Conservation (phyloP, 441 rosid genomes). For the Sinapis alba region DNA sequence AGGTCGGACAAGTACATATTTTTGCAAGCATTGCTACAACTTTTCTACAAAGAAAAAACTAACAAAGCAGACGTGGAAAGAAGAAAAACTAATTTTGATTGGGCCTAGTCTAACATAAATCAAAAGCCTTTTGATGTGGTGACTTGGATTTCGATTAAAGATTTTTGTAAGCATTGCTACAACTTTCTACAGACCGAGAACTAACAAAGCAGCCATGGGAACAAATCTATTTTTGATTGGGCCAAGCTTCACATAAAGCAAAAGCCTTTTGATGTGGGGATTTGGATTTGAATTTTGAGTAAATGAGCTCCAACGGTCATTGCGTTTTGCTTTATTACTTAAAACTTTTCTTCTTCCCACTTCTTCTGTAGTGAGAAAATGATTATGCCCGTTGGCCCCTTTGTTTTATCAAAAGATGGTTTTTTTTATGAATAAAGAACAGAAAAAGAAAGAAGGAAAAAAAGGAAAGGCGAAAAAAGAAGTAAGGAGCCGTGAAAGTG, state of each 20-base stretch:
- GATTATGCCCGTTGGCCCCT: constrained; percentile 18
- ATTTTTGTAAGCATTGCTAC: background rate
- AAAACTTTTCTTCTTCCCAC: background rate
- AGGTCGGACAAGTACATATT: background rate
- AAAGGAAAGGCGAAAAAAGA: background rate
- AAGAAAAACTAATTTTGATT: background rate
- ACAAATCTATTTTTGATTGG: constrained; percentile 9
- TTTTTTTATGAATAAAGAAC: background rate
- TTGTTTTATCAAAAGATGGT: background rate
- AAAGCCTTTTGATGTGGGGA: constrained; percentile 9
- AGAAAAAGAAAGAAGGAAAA: background rate
- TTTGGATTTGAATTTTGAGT: background rate
- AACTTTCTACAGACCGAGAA: background rate
- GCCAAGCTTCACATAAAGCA: background rate
- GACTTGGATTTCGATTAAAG: background rate
- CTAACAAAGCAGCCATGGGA: background rate
- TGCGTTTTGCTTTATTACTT: constrained; percentile 2
- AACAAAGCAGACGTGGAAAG: background rate
- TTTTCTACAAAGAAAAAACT: background rate
- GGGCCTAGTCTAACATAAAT: background rate
- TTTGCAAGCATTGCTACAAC: background rate
- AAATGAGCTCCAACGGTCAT: constrained; percentile 37
- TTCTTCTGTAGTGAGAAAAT: background rate
- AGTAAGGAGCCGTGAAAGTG: constrained; percentile 10
- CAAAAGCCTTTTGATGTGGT: constrained; percentile 3